Percentiles rank a stretch among this genome's conserved stretches.
Conservation (phyloP, 1,284 basidiomycete species). For the Boletus holoroseus region DNA sequence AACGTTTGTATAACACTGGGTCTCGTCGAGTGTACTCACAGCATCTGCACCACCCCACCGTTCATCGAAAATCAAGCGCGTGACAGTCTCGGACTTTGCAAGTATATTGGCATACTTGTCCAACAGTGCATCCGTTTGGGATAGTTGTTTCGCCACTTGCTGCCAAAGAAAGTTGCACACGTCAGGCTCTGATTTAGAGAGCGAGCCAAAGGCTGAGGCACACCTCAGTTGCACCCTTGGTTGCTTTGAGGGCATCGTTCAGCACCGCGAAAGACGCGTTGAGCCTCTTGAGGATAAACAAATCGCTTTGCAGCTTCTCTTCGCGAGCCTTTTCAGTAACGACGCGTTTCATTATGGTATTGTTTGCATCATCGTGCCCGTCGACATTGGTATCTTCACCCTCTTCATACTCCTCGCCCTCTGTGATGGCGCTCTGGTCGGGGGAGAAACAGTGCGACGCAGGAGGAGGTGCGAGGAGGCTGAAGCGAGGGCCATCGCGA, state of each 20-base stretch:
- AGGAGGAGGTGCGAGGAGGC: slow-evolving; percentile 38
- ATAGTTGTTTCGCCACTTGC: slow-evolving; percentile 60
- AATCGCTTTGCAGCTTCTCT: slow-evolving; percentile 66
- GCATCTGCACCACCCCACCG: slow-evolving; percentile 65
- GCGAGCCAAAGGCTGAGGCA: slow-evolving; percentile 13
- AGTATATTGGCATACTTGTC: slow-evolving; percentile 68
- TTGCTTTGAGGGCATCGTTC: slow-evolving; percentile 57
- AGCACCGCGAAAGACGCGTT: slow-evolving; percentile 63
- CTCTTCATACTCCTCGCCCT: slow-evolving; percentile 31
- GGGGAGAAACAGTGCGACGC: slow-evolving; percentile 26
- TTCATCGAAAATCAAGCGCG: slow-evolving; percentile 67
- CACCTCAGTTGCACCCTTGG: slow-evolving; percentile 63
- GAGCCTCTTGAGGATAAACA: slow-evolving; percentile 64
- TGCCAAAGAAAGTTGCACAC: slow-evolving; percentile 24
- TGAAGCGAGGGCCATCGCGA: slow-evolving; percentile 36
- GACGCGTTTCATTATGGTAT: slow-evolving; percentile 20
- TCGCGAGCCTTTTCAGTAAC: slow-evolving; percentile 48
- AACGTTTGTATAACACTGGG: background rate
- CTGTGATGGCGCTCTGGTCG: slow-evolving; percentile 27
- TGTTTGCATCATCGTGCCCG: slow-evolving; percentile 21
- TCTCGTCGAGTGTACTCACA: slow-evolving; percentile 38
- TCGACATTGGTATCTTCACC: slow-evolving; percentile 21
- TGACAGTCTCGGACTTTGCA: slow-evolving; percentile 60
- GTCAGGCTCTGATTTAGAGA: background rate
- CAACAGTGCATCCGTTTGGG: slow-evolving; percentile 63